Conservation (phyloP, 2,329 filamentous ascomycete genomes). For the Eurotiales sp. region DNA sequence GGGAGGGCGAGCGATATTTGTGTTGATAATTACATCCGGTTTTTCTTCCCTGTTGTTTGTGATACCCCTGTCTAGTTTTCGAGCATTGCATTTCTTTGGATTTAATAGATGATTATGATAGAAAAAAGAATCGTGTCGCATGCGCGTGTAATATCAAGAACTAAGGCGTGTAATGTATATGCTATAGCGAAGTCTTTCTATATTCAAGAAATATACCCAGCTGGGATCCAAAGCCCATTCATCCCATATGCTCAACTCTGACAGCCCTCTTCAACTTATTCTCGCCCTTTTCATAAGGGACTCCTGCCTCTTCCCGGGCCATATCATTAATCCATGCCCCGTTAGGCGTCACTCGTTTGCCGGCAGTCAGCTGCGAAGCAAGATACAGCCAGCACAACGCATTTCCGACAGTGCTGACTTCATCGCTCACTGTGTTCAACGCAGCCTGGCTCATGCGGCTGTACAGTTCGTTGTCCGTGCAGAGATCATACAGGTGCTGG, state of each 20-base stretch:
- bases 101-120: no score
- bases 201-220: no score
- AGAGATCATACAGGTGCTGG: constrained; percentile 61
- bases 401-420: constrained; percentile 78
- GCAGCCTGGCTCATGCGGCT: constrained; percentile 64
- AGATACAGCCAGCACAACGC: constrained; percentile 73
- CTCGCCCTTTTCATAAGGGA: constrained; percentile 57
- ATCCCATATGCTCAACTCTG: constrained; percentile 23
- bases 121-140: no score
- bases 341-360: constrained; percentile 55
- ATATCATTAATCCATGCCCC: constrained; percentile 71
- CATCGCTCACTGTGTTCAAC: constrained; percentile 66
- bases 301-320: constrained; percentile 61
- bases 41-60: background rate
- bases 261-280: constrained; percentile 50
- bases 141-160: no score
- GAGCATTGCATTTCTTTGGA: no score
- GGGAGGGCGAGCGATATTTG: no score
- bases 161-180: no score
- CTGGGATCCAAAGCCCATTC: no score
- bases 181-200: no score
- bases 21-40: background rate
- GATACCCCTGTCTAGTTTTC: constrained; percentile 13
- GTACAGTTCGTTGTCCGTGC: constrained; percentile 63
- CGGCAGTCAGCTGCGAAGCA: constrained; percentile 62